These are phyloP conservation scores for Neurospora terricola DNA, from an alignment of 495 filamentous ascomycete species.

Conservation along the genomic window DNA sequence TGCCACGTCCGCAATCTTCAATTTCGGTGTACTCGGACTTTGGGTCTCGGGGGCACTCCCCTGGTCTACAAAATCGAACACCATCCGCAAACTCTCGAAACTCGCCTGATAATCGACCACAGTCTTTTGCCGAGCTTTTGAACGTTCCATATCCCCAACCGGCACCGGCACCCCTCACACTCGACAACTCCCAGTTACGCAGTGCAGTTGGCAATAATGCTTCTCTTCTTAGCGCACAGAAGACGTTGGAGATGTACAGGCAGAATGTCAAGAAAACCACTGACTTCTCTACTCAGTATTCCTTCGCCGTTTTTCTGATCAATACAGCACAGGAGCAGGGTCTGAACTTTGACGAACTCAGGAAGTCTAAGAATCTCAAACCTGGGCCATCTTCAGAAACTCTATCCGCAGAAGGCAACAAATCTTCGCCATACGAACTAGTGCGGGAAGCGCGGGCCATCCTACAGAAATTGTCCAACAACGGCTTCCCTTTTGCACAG, in stretches of 20 bases:
- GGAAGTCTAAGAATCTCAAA: slow-evolving; percentile 34
- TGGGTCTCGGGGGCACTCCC: slow-evolving; percentile 50
- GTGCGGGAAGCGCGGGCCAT: slow-evolving; percentile 83
- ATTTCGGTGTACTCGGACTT: slow-evolving; percentile 64
- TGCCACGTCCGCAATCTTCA: slow-evolving; percentile 57
- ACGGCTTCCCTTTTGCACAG: slow-evolving; percentile 89
- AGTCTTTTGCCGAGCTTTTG: slow-evolving; percentile 78
- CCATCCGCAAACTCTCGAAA: slow-evolving; percentile 53
- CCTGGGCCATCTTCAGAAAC: slow-evolving; percentile 25
- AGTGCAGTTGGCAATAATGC: slow-evolving; percentile 77
- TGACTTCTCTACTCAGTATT: slow-evolving; percentile 79
- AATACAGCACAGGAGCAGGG: slow-evolving; percentile 66
- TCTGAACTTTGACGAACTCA: slow-evolving; percentile 28
- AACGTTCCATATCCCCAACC: slow-evolving; percentile 85
- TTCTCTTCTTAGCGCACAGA: slow-evolving; percentile 75
- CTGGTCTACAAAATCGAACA: slow-evolving; percentile 42
- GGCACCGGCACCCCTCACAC: slow-evolving; percentile 57
- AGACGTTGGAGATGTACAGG: slow-evolving; percentile 96
- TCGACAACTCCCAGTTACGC: slow-evolving; percentile 70
- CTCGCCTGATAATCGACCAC: slow-evolving; percentile 67
- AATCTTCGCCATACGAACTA: slow-evolving; percentile 51
- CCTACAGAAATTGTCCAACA: slow-evolving; percentile 73
- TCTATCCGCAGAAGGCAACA: slow-evolving; percentile 34
- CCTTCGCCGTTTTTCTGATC: slow-evolving; percentile 90
- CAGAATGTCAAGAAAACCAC: slow-evolving; percentile 94